These are phyloP conservation scores for Rubia peregrina DNA, from an alignment of 305 asterid genomes.

Conservation along the genomic window DNA sequence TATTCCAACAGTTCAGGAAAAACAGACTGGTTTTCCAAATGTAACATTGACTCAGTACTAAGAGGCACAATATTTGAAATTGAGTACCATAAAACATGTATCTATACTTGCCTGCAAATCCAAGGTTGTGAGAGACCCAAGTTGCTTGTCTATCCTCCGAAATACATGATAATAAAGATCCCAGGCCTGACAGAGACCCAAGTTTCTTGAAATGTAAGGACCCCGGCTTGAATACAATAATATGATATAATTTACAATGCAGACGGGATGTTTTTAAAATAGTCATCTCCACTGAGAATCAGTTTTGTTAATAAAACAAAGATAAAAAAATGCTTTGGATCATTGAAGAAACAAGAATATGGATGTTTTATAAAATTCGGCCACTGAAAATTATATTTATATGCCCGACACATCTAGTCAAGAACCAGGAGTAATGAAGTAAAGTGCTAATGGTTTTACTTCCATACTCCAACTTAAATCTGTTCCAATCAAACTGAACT, in stretches of 20 bases:
- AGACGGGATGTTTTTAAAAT: background rate
- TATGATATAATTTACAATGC: background rate
- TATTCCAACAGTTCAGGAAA: slow-evolving; percentile 91
- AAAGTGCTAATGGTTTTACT: background rate
- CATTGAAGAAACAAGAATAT: background rate
- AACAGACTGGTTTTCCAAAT: slow-evolving; percentile 61
- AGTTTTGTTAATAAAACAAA: background rate
- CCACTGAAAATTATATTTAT: no score
- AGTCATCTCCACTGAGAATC: no score
- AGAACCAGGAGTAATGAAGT: background rate
- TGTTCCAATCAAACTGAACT: no score
- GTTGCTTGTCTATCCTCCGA: slow-evolving; percentile 96
- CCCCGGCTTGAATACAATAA: background rate
- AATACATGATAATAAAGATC: slow-evolving; percentile 97
- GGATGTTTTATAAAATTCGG: background rate
- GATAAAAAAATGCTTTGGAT: background rate
- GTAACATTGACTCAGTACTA: slow-evolving; percentile 15
- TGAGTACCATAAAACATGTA: slow-evolving; percentile 9
- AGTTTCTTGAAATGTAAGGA: slow-evolving; percentile 7
- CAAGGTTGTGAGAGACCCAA: slow-evolving; percentile 85
- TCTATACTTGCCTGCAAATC: slow-evolving; percentile 78
- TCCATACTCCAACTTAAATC: no score
- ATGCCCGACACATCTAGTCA: no score
- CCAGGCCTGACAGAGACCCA: slow-evolving; percentile 64
- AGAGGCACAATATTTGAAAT: slow-evolving; percentile 13